Evolutionary conservation across 805 yeast genomes (phyloP).

Genomic region (Brettanomyces bruxellensis): DNA sequence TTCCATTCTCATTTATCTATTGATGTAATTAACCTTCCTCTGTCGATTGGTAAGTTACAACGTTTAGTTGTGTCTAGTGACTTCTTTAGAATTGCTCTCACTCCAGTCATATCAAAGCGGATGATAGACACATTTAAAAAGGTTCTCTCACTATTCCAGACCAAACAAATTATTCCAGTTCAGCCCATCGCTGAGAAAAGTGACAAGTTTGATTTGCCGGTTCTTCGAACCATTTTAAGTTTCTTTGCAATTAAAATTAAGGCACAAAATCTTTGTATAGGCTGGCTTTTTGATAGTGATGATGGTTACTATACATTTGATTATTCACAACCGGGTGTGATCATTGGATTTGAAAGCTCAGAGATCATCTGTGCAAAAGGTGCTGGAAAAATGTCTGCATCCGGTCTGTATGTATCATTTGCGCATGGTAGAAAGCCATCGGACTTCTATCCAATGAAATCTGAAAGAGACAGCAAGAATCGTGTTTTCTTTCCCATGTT

Average conservation of each 20-base stretch:
- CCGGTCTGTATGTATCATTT: conserved; percentile 61
- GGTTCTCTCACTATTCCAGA: no score
- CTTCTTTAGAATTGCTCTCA: conserved; percentile 48
- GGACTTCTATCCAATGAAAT: conserved; percentile 33
- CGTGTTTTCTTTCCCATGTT: conserved; percentile 63
- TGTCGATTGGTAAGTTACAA: conserved; percentile 22
- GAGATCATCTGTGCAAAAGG: conserved; percentile 54
- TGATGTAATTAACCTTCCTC: conserved; percentile 32
- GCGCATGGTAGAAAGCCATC: conserved; percentile 52
- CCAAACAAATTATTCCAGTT: no score
- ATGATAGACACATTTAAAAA: conserved; percentile 10
- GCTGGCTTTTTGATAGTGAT: conserved; percentile 60
- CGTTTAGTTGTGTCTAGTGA: conserved; percentile 51
- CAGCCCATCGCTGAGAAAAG: no score
- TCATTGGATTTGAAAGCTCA: conserved; percentile 67
- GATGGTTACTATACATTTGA: conserved; percentile 14
- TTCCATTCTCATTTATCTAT: conserved; percentile 39
- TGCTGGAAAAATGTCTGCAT: conserved; percentile 58
- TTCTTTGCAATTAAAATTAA: conserved; percentile 47
- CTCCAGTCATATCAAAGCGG: conserved; percentile 31
- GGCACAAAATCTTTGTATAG: conserved; percentile 60
- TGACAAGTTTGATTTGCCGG: neutral
- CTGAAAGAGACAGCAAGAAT: conserved; percentile 41
- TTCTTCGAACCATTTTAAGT: conserved; percentile 17
- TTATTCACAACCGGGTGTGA: conserved; percentile 49